phyloP scores from a whole-genome alignment of 1,284 basidiomycete genomes.

The Naganishia sp. region DNA sequence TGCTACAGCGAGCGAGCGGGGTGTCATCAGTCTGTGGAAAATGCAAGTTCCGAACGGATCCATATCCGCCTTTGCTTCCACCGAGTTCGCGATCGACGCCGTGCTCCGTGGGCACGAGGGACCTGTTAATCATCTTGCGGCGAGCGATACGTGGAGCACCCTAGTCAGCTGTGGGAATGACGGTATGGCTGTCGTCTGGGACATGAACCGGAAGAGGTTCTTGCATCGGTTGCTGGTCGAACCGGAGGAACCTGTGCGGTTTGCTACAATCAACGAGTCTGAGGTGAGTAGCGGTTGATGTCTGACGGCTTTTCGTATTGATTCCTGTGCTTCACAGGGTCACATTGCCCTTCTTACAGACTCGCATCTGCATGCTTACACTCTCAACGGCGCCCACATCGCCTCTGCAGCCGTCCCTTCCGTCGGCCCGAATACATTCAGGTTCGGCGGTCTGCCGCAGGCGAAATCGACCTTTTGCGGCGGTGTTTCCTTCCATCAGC shows the following conservation, averaged over 20 bases:
- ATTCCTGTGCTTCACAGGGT: slow-evolving; percentile 38
- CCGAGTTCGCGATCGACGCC: slow-evolving; percentile 58
- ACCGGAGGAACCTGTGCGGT: slow-evolving; percentile 61
- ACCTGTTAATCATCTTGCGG: slow-evolving; percentile 67
- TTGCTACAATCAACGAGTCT: slow-evolving; percentile 79
- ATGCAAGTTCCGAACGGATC: slow-evolving; percentile 54
- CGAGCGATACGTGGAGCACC: slow-evolving; percentile 79
- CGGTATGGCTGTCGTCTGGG: slow-evolving; percentile 85
- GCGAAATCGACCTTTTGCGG: slow-evolving; percentile 41
- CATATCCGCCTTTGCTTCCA: slow-evolving; percentile 24
- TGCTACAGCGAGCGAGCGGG: slow-evolving; percentile 73
- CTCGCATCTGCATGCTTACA: slow-evolving; percentile 48
- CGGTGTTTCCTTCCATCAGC: slow-evolving; percentile 48
- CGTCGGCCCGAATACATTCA: slow-evolving; percentile 5
- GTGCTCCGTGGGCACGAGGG: slow-evolving; percentile 75
- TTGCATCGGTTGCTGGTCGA: slow-evolving; percentile 73
- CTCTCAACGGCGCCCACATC: slow-evolving; percentile 52
- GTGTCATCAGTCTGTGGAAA: slow-evolving; percentile 76
- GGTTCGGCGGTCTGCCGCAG: slow-evolving; percentile 1
- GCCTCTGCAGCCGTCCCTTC: slow-evolving; percentile 38
- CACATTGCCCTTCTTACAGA: slow-evolving; percentile 49
- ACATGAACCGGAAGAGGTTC: slow-evolving; percentile 78
- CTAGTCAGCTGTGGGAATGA: slow-evolving; percentile 82
- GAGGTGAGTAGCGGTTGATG: slow-evolving; percentile 60
- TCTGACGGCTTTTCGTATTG: not conserved